Conservation (phyloP, 2,329 filamentous ascomycete genomes). For the Dothistroma pini region DNA sequence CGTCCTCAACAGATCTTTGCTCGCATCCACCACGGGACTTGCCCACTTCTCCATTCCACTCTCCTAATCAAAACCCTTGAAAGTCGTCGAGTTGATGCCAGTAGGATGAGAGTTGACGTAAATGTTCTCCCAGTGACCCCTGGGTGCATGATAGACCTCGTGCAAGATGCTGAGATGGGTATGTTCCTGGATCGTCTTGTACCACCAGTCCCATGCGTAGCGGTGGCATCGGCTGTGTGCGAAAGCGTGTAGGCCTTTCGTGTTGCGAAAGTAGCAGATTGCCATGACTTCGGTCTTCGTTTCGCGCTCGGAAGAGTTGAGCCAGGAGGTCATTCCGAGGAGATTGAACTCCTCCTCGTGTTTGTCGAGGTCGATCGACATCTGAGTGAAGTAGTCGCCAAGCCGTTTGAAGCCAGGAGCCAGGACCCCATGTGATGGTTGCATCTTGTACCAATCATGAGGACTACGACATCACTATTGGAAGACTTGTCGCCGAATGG, state of each 20-base stretch:
- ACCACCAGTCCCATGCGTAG: slow-evolving; percentile 51
- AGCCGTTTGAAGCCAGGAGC: slow-evolving; percentile 45
- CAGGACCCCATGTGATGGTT: slow-evolving; percentile 48
- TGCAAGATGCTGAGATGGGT: slow-evolving; percentile 52
- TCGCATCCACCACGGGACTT: slow-evolving; percentile 35
- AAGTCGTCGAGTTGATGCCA: slow-evolving; percentile 32
- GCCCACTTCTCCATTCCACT: slow-evolving; percentile 28
- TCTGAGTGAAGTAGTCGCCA: slow-evolving; percentile 38
- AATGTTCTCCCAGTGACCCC: slow-evolving; percentile 49
- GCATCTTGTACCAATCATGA: slow-evolving; percentile 37
- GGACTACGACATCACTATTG: slow-evolving; percentile 35
- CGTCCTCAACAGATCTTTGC: slow-evolving; percentile 34
- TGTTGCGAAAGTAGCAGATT: slow-evolving; percentile 51
- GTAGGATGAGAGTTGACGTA: slow-evolving; percentile 43
- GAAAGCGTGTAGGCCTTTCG: slow-evolving; percentile 51
- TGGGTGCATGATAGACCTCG: slow-evolving; percentile 50
- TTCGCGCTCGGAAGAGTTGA: slow-evolving; percentile 35
- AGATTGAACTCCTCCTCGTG: slow-evolving; percentile 48
- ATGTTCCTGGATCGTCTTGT: slow-evolving; percentile 33
- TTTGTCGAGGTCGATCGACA: slow-evolving; percentile 36
- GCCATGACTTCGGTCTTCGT: slow-evolving; percentile 42
- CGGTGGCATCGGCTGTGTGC: slow-evolving; percentile 50
- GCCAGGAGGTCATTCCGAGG: slow-evolving; percentile 44
- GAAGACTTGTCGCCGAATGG: slow-evolving; percentile 32
- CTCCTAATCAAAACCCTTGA: slow-evolving; percentile 21